Conservation (phyloP, 2,329 filamentous ascomycete genomes). For the Colletotrichum aenigma region DNA sequence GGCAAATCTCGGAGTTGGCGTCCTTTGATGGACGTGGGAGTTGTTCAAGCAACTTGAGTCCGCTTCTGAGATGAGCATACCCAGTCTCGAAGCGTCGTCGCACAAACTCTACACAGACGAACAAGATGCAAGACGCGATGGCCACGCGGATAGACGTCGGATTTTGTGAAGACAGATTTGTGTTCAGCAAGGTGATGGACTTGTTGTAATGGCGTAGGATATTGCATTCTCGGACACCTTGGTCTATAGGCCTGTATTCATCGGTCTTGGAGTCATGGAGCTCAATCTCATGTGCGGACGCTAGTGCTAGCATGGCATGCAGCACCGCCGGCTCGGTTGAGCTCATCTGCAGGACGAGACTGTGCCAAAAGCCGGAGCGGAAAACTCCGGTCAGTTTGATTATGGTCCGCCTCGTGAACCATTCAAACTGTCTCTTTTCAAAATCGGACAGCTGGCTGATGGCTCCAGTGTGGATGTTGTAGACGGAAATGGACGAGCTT, state of each 20-base stretch:
- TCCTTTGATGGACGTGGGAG: neutral
- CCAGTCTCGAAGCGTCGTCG: slow-evolving; percentile 39
- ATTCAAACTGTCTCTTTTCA: slow-evolving; percentile 38
- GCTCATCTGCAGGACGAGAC: slow-evolving; percentile 39
- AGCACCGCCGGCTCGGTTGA: slow-evolving; percentile 40
- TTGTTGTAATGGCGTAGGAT: slow-evolving; percentile 38
- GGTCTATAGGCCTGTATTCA: neutral
- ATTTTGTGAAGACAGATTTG: slow-evolving; percentile 30
- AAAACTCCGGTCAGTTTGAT: slow-evolving; percentile 41
- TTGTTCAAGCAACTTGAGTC: slow-evolving; percentile 40
- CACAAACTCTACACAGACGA: slow-evolving; percentile 36
- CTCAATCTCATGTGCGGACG: slow-evolving; percentile 35
- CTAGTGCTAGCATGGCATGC: slow-evolving; percentile 43
- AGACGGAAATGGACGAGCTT: neutral
- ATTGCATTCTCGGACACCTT: slow-evolving; percentile 23
- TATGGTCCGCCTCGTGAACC: slow-evolving; percentile 44
- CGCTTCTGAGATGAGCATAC: slow-evolving; percentile 46
- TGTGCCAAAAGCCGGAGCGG: slow-evolving; percentile 40
- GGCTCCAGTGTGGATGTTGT: neutral
- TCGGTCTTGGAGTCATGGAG: neutral
- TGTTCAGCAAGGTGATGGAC: slow-evolving; percentile 39
- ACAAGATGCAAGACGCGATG: slow-evolving; percentile 41
- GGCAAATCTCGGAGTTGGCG: neutral
- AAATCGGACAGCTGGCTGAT: neutral
- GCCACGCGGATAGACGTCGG: slow-evolving; percentile 37